phyloP scores from a whole-genome alignment of 2,329 filamentous ascomycete genomes.

The Stromatinia cepivora region DNA sequence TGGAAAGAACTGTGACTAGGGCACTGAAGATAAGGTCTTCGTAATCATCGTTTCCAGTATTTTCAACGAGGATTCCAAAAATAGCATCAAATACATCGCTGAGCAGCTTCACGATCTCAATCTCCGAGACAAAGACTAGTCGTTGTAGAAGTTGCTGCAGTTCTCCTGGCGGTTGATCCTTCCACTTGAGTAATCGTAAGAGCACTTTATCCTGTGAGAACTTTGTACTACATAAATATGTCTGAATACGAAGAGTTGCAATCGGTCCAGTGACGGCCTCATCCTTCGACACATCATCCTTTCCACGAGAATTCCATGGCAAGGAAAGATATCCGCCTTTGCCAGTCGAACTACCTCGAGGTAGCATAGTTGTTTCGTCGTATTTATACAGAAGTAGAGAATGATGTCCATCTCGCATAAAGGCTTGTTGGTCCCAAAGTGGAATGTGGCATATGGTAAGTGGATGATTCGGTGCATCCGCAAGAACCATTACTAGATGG shows the following conservation, averaged over 20 bases:
- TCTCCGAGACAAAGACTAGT: slow-evolving; percentile 91
- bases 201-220: slow-evolving; percentile 92
- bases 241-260: slow-evolving; percentile 75
- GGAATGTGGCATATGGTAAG: slow-evolving; percentile 94
- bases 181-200: slow-evolving; percentile 83
- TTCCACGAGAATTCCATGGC: slow-evolving; percentile 72
- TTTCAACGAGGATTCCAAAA: slow-evolving; percentile 87
- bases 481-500: slow-evolving; percentile 86
- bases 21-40: slow-evolving; percentile 92
- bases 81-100: slow-evolving; percentile 86
- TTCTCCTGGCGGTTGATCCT: slow-evolving; percentile 68
- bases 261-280: slow-evolving; percentile 73
- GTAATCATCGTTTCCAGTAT: slow-evolving; percentile 87
- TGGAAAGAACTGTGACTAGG: slow-evolving; percentile 84
- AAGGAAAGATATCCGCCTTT: slow-evolving; percentile 85
- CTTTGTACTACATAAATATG: slow-evolving; percentile 89
- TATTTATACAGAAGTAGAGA: slow-evolving; percentile 82
- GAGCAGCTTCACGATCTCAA: slow-evolving; percentile 93
- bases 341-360: slow-evolving; percentile 60
- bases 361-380: slow-evolving; percentile 81
- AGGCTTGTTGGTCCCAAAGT: slow-evolving; percentile 88
- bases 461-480: slow-evolving; percentile 81
- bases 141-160: slow-evolving; percentile 75
- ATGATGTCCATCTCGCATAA: slow-evolving; percentile 82
- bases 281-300: slow-evolving; percentile 68